Base-by-base conservation (phyloP, 2,329 filamentous ascomycete genomes). In the Aspergillus uvarum region DNA sequence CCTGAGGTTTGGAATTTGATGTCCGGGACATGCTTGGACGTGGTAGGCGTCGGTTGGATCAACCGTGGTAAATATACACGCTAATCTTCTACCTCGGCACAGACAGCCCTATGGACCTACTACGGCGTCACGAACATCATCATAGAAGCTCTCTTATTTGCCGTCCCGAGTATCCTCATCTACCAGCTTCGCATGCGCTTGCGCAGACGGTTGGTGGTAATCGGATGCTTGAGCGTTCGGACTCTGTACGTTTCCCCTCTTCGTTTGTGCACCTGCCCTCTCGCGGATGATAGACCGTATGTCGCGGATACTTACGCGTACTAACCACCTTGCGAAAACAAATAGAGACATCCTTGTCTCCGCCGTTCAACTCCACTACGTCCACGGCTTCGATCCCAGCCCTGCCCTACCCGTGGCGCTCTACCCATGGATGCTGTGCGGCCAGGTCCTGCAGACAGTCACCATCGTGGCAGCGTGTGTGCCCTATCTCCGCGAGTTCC, bases 401-500 rank as follows among this genome's bases (percentile, higher is more conserved):
- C 29, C 56, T 7, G 32, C 50, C 7, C 19, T 58, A 7, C 22
- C 56, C 2, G n/a, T 29, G 19, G 19, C 32, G 12, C 29, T 54
- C 42, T 58, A 51, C 50, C 50, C 50, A 38, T 58, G 56, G 56
- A 19, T 49, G 6, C 52, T 58, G 19, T 58, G 56, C 32, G 53
- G 50, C 38, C 56, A 58, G 35, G 42, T 58, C 24, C 50, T 58
- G 14, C 56, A 58, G 26, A 58, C 56, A 3, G 56, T 58, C 29
- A 48, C 56, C 4, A 58, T 58, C 1, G 21, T 58, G 5, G 47
- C 56, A 16, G 26, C 56, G 26, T 58, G 56, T 29, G 56, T 58
- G 50, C 56, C 56, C 19, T 58, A 58, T 35, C 51, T 58, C 11
- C 56, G 56, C 29, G 56, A 58, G n/a, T 58, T 58, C 14, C 44